Conservation (phyloP, 306 rosid species). For the Acacia acuminata region DNA sequence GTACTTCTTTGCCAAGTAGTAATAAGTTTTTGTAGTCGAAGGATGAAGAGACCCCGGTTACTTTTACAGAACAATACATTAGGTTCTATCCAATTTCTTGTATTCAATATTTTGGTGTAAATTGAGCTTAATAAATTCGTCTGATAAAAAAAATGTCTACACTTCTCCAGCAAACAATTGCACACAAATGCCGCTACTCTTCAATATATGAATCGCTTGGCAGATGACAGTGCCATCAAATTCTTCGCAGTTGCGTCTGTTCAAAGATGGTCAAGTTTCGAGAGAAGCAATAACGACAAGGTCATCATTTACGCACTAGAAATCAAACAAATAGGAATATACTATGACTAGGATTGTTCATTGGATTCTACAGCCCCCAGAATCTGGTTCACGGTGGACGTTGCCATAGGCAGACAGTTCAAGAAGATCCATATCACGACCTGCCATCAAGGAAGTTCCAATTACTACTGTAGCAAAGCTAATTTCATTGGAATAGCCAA, state of each 20-base stretch:
- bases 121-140: not conserved
- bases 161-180: not conserved
- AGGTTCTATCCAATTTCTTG: not conserved
- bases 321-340: conserved; percentile 22
- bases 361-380: conserved; percentile 88
- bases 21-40: not conserved
- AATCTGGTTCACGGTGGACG: conserved; percentile 69
- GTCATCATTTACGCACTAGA: conserved; percentile 15
- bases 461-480: conserved; percentile 24
- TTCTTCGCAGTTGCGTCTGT: conserved; percentile 21
- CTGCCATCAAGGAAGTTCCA: conserved; percentile 40
- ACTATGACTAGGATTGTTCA: conserved; percentile 37
- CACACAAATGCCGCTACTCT: not conserved
- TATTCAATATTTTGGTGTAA: not conserved
- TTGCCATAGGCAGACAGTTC: conserved; percentile 88
- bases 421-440: conserved; percentile 89
- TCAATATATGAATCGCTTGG: not conserved
- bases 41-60: not conserved
- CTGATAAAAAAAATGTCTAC: not conserved
- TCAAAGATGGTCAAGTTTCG: not conserved
- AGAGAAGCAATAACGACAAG: conserved; percentile 15
- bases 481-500: not conserved
- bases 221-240: conserved; percentile 14
- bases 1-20: not conserved
- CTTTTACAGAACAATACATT: not conserved